Evolutionary conservation across 1,284 basidiomycete genomes (phyloP).

Genomic region (Amanita bisporigera): DNA sequence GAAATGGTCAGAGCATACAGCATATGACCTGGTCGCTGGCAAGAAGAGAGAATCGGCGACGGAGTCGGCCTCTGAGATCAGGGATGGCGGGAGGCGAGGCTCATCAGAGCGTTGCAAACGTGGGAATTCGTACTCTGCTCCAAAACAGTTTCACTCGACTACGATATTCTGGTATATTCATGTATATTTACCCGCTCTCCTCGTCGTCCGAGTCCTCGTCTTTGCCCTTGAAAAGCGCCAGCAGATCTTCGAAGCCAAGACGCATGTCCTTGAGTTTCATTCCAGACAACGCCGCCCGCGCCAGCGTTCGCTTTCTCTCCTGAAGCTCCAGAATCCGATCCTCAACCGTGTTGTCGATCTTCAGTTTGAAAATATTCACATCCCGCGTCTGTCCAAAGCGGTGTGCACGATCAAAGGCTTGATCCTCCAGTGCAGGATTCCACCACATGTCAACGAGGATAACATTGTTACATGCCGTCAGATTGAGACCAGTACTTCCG

Average conservation of each 20-base stretch:
- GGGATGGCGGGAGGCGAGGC: slow-evolving; percentile 3
- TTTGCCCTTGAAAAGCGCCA: slow-evolving; percentile 72
- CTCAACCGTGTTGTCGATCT: slow-evolving; percentile 88
- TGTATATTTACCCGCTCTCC: slow-evolving; percentile 26
- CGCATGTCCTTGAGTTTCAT: slow-evolving; percentile 86
- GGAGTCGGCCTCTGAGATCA: slow-evolving; percentile 12
- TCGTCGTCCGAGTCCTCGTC: slow-evolving; percentile 61
- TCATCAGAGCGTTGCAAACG: slow-evolving; percentile 3
- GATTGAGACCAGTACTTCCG: slow-evolving; percentile 91
- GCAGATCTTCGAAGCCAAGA: slow-evolving; percentile 83
- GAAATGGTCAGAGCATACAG: slow-evolving; percentile 1
- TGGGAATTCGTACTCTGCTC: slow-evolving; percentile 9
- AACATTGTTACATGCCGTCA: slow-evolving; percentile 95
- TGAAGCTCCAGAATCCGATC: slow-evolving; percentile 87
- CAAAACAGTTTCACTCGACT: too few species aligned
- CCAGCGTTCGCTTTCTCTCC: slow-evolving; percentile 85
- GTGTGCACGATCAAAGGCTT: slow-evolving; percentile 95
- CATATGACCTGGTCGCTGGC: slow-evolving; percentile 11
- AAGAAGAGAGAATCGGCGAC: slow-evolving; percentile 3
- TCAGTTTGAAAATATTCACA: slow-evolving; percentile 94
- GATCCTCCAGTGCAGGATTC: slow-evolving; percentile 92
- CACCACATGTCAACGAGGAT: slow-evolving; percentile 96
- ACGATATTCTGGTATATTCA: not conserved
- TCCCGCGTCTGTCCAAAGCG: slow-evolving; percentile 86
- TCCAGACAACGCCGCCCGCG: slow-evolving; percentile 86